phyloP scores from a whole-genome alignment of 805 yeast species.

The Candida michaelii region DNA sequence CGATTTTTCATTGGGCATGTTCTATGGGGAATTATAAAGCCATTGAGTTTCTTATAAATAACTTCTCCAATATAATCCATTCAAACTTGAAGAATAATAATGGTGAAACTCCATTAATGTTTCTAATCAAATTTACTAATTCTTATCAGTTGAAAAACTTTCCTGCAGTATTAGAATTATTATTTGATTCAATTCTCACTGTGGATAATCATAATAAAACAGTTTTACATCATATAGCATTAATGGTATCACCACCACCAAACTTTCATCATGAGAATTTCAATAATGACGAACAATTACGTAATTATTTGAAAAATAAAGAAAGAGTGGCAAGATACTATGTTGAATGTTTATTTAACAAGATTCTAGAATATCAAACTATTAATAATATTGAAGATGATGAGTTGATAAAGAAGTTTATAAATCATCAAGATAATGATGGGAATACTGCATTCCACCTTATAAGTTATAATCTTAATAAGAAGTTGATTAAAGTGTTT shows the following conservation, averaged over 20 bases:
- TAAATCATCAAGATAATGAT: conserved; percentile 86
- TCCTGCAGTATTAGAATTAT: conserved; percentile 32
- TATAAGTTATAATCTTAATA: conserved; percentile 74
- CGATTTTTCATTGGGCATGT: conserved; percentile 95
- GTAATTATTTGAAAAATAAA: conserved; percentile 24
- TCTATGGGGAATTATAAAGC: conserved; percentile 77
- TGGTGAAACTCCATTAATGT: conserved; percentile 82
- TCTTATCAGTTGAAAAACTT: conserved; percentile 39
- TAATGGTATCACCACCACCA: conserved; percentile 21
- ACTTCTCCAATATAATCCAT: conserved; percentile 66
- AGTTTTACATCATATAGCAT: conserved; percentile 42
- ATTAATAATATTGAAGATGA: conserved; percentile 15
- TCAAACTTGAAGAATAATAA: conserved; percentile 71
- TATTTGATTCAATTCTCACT: conserved; percentile 35
- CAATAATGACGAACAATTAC: conserved; percentile 17
- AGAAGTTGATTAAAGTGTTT: conserved; percentile 75
- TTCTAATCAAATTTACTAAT: conserved; percentile 40
- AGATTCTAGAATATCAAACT: conserved; percentile 27
- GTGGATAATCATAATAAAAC: conserved; percentile 42
- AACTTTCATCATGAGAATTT: conserved; percentile 7
- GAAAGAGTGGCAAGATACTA: conserved; percentile 41
- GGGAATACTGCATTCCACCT: conserved; percentile 96
- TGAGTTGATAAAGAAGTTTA: conserved; percentile 45
- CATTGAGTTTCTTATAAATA: conserved; percentile 58
- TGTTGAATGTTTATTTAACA: conserved; percentile 36